Evolutionary conservation across 225 moss, liverwort and hornwort genomes (phyloP).

Genomic region (Pseudoscleropodium purum): DNA sequence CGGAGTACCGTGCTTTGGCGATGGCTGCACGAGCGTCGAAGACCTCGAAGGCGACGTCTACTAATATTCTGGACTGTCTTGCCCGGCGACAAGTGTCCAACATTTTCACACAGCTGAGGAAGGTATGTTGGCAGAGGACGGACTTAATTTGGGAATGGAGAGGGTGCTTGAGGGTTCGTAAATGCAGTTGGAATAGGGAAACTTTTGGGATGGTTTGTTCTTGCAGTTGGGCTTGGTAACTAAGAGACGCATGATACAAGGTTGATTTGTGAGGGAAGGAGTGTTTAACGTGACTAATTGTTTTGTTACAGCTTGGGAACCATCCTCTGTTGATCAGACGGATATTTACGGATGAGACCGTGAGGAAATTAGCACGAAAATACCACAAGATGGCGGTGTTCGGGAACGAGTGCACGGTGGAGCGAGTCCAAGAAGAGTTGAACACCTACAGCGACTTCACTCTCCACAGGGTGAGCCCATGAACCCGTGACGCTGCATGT

Average conservation of each 20-base stretch:
- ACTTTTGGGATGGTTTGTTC: background rate
- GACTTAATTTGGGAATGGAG: background rate
- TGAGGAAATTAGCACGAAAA: conserved; percentile 52
- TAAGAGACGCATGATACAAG: background rate
- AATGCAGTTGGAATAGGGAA: background rate
- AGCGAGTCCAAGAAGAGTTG: conserved; percentile 82
- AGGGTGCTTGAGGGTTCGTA: background rate
- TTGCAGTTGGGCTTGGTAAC: background rate
- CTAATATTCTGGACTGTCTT: conserved; percentile 36
- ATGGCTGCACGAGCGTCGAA: conserved; percentile 56
- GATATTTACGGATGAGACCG: conserved; percentile 66
- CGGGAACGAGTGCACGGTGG: conserved; percentile 83
- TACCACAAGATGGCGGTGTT: conserved; percentile 74
- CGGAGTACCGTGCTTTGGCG: conserved; percentile 70
- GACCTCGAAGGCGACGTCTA: conserved; percentile 36
- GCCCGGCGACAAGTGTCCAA: conserved; percentile 82
- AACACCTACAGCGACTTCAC: conserved; percentile 80
- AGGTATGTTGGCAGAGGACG: conserved; percentile 26
- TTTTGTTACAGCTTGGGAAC: conserved; percentile 58
- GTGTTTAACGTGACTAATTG: background rate
- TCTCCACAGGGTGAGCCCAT: conserved; percentile 45
- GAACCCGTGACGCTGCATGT: background rate
- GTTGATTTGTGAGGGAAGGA: background rate
- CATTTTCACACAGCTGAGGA: conserved; percentile 88
- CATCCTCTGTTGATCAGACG: conserved; percentile 85